Conservation (phyloP, 768 basidiomycete species). For the Trametes maxima region DNA sequence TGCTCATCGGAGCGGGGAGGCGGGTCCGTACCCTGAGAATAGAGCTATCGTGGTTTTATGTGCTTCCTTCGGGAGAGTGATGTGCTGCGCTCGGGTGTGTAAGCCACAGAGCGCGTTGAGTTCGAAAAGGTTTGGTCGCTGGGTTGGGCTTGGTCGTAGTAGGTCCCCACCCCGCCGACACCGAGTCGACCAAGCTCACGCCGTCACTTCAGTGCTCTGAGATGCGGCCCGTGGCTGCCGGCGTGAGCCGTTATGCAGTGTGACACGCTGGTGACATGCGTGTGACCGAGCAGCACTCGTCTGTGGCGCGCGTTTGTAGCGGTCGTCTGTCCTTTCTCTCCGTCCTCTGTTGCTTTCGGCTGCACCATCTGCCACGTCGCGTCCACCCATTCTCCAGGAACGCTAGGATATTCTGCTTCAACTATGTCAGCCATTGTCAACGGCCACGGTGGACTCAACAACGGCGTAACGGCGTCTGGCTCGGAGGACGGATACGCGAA, state of each 20-base stretch:
- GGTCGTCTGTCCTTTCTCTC: conserved; percentile 12
- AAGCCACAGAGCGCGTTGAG: not conserved
- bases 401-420: not conserved
- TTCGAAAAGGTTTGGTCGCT: not conserved
- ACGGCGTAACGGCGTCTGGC: conserved; percentile 41
- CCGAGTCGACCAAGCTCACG: too few species aligned
- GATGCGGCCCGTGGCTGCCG: not conserved
- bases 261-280: not conserved
- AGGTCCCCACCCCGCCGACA: too few species aligned
- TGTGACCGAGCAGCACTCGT: not conserved
- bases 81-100: conserved; percentile 1
- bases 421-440: conserved; percentile 40
- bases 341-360: conserved; percentile 1
- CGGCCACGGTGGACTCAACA: conserved; percentile 52
- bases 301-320: not conserved
- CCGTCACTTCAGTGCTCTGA: too few species aligned
- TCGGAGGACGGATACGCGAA: conserved; percentile 33
- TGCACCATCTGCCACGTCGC: not conserved
- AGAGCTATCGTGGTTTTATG: not conserved
- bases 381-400: not conserved
- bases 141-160: too few species aligned
- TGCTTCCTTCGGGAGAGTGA: not conserved
- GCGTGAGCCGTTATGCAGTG: not conserved
- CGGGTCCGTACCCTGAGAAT: conserved; percentile 13
- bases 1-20: conserved; percentile 7